Base-by-base conservation (phyloP, 495 filamentous ascomycete genomes). In the Penicillium pancosmium region DNA sequence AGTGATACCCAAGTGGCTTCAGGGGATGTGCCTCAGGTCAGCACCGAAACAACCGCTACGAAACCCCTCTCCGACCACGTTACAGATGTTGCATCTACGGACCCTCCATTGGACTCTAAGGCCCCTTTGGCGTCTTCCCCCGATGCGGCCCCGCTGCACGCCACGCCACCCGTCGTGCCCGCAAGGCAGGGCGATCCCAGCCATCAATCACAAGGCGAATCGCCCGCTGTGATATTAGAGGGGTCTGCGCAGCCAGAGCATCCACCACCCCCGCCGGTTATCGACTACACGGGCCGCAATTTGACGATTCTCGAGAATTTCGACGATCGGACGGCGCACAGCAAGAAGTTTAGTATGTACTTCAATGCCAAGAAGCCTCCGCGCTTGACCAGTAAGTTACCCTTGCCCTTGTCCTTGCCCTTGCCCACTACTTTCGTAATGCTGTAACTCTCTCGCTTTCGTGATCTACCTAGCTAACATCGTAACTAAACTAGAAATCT, bases 251-350 rank as follows among this genome's bases (percentile, higher is more conserved):
- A 61, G 52, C 65, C 68, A 0, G 61, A 64, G 56, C 44, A 63
- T 13, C 73, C 72, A 54, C 59, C 68, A 43, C 55, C 66, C 33
- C 73, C 76, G 51, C 71, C 72, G 54, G 69, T 80, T 23, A 75
- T 80, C 50, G 81, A 85, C 62, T 63, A 82, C 34, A 80, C 78
- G 12, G 80, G 75, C 41, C 78, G 81, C 48, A 80, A 72, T 43
- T 61, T 86, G 16, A 79, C 84, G 9, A 73, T 83, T 33, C 71
- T 86, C 25, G 79, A 79, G 62, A 83, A 84, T 48, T 82, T 85
- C 55, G 83, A 85, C 56, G 73, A 80, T 36, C 74, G 75, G 58
- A 78, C 77, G 21, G 78, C 79, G 27, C 79, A 81, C 51, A 76
- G 70, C 55, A 75, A 74, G 50, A 78, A 83, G 61, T 80, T 73